Evolutionary conservation across 2,329 filamentous ascomycete species (phyloP).

Genomic region (Macrophomina tecta): DNA sequence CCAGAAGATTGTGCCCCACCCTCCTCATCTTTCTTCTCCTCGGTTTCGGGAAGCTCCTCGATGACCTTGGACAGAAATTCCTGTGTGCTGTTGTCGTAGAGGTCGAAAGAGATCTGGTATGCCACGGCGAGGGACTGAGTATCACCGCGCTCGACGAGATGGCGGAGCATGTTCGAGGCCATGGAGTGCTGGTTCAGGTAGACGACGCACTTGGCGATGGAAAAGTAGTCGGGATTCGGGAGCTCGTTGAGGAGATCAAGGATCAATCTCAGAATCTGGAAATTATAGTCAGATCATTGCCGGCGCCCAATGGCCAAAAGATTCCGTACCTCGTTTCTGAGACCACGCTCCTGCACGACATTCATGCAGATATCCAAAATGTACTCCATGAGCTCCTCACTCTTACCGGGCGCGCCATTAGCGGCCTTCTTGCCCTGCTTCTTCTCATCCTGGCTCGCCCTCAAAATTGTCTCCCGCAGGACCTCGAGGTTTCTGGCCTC

Average conservation of each 20-base stretch:
- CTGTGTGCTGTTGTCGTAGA: constrained; percentile 98
- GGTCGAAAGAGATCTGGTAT: constrained; percentile 96
- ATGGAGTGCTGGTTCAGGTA: constrained; percentile 88
- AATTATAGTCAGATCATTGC: constrained; percentile 30
- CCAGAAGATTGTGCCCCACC: constrained; percentile 35
- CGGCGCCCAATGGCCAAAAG: not conserved
- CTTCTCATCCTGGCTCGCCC: constrained; percentile 86
- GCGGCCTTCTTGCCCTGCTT: constrained; percentile 63
- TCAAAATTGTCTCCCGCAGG: constrained; percentile 82
- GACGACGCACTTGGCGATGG: constrained; percentile 96
- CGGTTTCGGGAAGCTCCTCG: constrained; percentile 70
- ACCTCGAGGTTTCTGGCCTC: constrained; percentile 93
- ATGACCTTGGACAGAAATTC: constrained; percentile 93
- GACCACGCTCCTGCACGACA: constrained; percentile 88
- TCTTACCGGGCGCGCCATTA: constrained; percentile 62
- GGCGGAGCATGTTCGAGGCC: constrained; percentile 83
- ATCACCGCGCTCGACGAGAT: constrained; percentile 81
- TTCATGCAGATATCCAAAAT: constrained; percentile 96
- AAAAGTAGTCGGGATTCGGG: constrained; percentile 92
- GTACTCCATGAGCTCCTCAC: constrained; percentile 97
- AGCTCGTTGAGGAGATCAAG: constrained; percentile 95
- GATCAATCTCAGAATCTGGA: constrained; percentile 83
- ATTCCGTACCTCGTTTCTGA: constrained; percentile 70
- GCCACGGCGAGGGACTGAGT: constrained; percentile 80
- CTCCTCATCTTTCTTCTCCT: constrained; percentile 52